Percentiles rank a stretch among this genome's conserved stretches.
Evolutionary conservation across 164 flowering plant species (phyloP).

Genomic region (Amborella trichopoda): DNA sequence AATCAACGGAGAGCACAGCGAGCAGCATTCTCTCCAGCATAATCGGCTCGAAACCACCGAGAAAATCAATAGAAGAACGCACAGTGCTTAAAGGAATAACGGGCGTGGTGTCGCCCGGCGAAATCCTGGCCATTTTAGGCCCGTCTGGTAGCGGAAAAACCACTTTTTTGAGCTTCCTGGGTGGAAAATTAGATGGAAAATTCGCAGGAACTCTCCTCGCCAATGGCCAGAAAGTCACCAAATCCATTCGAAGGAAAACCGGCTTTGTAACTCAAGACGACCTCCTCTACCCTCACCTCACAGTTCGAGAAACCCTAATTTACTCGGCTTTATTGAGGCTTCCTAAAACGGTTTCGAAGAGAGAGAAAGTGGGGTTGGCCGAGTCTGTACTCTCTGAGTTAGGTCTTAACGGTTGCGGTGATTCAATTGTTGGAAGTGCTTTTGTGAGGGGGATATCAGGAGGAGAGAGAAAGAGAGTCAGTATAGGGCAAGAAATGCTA

Average conservation of each 20-base stretch:
- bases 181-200: conserved; percentile 59
- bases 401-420: conserved; percentile 53
- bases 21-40: too few species aligned
- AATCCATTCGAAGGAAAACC: conserved; percentile 43
- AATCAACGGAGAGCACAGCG: too few species aligned
- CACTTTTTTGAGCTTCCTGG: conserved; percentile 70
- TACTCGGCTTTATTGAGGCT: conserved; percentile 65
- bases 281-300: conserved; percentile 75
- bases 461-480: conserved; percentile 90
- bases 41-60: too few species aligned
- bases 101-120: conserved; percentile 70
- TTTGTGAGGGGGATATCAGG: conserved; percentile 75
- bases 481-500: conserved; percentile 90
- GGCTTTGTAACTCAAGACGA: conserved; percentile 90
- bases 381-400: conserved; percentile 52
- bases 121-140: conserved; percentile 85
- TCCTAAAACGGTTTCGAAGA: conserved; percentile 33
- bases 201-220: conserved; percentile 55
- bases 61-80: conserved; percentile 10
- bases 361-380: conserved; percentile 54
- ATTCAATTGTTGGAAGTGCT: conserved; percentile 53
- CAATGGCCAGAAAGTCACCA: conserved; percentile 53
- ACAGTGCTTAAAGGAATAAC: conserved; percentile 47
- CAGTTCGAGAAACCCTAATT: conserved; percentile 66
- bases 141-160: conserved; percentile 96